phyloP scores from a whole-genome alignment of 345 rosid species.

The Ceriops tagal region DNA sequence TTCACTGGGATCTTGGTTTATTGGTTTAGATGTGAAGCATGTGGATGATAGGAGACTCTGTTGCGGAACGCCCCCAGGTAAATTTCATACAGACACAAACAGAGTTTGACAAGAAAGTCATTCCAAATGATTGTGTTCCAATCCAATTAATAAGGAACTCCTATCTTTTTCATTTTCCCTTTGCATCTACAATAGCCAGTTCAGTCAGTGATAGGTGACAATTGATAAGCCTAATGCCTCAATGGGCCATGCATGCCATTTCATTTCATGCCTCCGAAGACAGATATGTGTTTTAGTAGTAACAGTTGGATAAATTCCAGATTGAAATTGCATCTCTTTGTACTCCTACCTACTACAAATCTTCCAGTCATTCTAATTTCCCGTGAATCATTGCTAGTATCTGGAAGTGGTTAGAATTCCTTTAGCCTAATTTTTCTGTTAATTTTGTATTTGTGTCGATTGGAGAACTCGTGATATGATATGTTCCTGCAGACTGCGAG shows the following conservation, averaged over 20 bases:
- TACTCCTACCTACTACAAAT: too few relatives aligned
- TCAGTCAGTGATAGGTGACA: background rate
- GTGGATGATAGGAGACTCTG: conserved; percentile 53
- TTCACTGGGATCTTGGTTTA: conserved; percentile 46
- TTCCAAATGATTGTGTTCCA: background rate
- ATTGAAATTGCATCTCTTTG: too few relatives aligned
- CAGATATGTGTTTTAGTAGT: background rate
- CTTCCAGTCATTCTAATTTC: too few relatives aligned
- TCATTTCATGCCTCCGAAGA: background rate
- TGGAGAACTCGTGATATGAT: background rate
- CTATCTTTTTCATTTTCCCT: background rate
- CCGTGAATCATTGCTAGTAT: too few relatives aligned
- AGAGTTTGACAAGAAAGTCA: too few relatives aligned
- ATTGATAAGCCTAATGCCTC: background rate
- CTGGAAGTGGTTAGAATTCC: too few relatives aligned
- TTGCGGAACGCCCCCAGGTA: conserved; percentile 81
- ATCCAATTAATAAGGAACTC: background rate
- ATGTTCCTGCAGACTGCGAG: conserved; percentile 53
- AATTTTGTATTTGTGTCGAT: too few relatives aligned
- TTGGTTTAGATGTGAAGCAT: conserved; percentile 43
- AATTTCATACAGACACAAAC: background rate
- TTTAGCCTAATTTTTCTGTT: too few relatives aligned
- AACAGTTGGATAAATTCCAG: too few relatives aligned
- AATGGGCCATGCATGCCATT: background rate
- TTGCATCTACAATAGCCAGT: background rate